phyloP scores from a whole-genome alignment of 2,329 filamentous ascomycete genomes.

The Xylaria polymorpha region DNA sequence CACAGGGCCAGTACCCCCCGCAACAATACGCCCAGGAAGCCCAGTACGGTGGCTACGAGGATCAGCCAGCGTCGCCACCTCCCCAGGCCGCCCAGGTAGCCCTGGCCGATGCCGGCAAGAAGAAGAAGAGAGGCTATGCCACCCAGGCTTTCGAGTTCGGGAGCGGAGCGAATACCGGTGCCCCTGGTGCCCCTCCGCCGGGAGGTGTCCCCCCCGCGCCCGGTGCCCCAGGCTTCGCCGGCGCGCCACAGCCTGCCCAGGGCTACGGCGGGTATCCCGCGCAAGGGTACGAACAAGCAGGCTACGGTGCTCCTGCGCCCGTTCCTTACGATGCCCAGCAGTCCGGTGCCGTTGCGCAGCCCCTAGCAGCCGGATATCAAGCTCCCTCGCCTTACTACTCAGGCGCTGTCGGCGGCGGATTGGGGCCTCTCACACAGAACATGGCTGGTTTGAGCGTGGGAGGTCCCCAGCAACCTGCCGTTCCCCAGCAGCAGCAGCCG shows the following conservation, averaged over 20 bases:
- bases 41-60: conserved; percentile 56
- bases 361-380: conserved; percentile 71
- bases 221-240: conserved; percentile 56
- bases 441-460: conserved; percentile 89
- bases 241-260: conserved; percentile 53
- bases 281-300: conserved; percentile 54
- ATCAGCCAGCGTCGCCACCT: conserved; percentile 54
- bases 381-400: conserved; percentile 75
- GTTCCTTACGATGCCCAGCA: conserved; percentile 58
- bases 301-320: conserved; percentile 46
- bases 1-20: conserved; percentile 63
- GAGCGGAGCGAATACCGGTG: conserved; percentile 81
- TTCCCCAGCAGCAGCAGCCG: conserved; percentile 62
- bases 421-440: conserved; percentile 82
- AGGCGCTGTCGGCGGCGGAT: conserved; percentile 63
- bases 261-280: conserved; percentile 70
- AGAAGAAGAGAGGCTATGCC: conserved; percentile 96
- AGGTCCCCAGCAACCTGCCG: conserved; percentile 62
- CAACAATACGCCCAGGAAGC: conserved; percentile 56
- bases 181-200: conserved; percentile 55
- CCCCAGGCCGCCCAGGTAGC: conserved; percentile 48
- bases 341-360: conserved; percentile 54
- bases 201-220: conserved; percentile 49
- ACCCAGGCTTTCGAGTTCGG: conserved; percentile 95
- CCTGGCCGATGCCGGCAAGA: conserved; percentile 68